Evolutionary conservation across 2,329 filamentous ascomycete genomes (phyloP).

Genomic region (Ustulina deusta): DNA sequence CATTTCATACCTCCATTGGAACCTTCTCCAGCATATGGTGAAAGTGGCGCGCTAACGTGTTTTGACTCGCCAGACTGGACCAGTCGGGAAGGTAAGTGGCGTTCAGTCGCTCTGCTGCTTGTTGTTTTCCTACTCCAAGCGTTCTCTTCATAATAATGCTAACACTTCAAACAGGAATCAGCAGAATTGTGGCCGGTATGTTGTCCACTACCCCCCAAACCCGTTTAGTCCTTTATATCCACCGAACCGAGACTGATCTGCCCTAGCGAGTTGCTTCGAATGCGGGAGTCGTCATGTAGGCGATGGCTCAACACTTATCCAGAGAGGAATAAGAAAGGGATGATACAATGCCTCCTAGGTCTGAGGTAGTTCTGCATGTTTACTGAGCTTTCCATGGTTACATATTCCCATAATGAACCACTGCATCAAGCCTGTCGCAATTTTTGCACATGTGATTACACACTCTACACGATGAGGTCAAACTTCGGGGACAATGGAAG

Average conservation of each 20-base stretch:
- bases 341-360: not conserved
- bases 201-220: not conserved
- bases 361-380: not conserved
- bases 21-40: not conserved
- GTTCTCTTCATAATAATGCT: not conserved
- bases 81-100: slow-evolving; percentile 1
- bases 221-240: too few species aligned
- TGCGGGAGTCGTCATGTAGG: slow-evolving; percentile 8
- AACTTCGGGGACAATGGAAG: not conserved
- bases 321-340: not conserved
- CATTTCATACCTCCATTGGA: not conserved
- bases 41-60: not conserved
- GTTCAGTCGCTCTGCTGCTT: not conserved
- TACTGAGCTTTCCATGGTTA: slow-evolving; percentile 4
- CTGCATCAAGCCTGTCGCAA: not conserved
- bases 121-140: not conserved
- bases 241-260: not conserved
- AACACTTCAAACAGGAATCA: not conserved
- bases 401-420: slow-evolving; percentile 8
- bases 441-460: slow-evolving; percentile 5
- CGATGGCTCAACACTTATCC: not conserved
- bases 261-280: slow-evolving; percentile 7
- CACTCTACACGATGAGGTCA: not conserved
- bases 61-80: not conserved
- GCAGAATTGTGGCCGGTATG: slow-evolving; percentile 13